phyloP scores from a whole-genome alignment of 2,329 filamentous ascomycete genomes.

The Penicillium sp. region DNA sequence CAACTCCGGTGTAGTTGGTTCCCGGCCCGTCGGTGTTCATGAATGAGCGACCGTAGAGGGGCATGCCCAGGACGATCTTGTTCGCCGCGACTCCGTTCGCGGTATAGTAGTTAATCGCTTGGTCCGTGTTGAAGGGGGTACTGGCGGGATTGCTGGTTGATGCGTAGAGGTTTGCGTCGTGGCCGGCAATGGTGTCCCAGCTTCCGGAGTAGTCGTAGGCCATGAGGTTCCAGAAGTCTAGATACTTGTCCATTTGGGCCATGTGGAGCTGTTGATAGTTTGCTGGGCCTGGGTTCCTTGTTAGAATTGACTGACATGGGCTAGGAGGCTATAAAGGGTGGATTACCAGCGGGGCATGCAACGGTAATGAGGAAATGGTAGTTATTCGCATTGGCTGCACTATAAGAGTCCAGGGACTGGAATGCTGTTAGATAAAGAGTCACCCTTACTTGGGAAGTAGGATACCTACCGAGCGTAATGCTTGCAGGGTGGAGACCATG shows the following conservation, averaged over 20 bases:
- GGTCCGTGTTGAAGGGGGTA: slow-evolving; percentile 77
- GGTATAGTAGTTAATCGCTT: slow-evolving; percentile 72
- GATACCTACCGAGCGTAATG: slow-evolving; percentile 32
- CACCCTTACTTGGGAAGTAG: background rate
- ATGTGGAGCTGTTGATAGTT: slow-evolving; percentile 50
- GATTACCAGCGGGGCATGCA: slow-evolving; percentile 47
- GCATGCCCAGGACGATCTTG: slow-evolving; percentile 90
- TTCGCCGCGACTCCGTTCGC: slow-evolving; percentile 61
- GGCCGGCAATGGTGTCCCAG: slow-evolving; percentile 72
- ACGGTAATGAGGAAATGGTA: slow-evolving; percentile 51
- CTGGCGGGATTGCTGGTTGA: slow-evolving; percentile 58
- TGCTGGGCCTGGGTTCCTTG: slow-evolving; percentile 35
- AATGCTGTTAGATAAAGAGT: background rate
- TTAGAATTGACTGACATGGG: background rate
- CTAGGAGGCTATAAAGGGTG: background rate
- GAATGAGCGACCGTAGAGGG: slow-evolving; percentile 87
- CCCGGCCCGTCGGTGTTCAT: slow-evolving; percentile 76
- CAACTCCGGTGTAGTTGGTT: slow-evolving; percentile 68
- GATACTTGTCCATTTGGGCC: slow-evolving; percentile 48
- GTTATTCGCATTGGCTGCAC: slow-evolving; percentile 38
- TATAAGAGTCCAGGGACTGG: slow-evolving; percentile 47
- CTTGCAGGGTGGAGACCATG: slow-evolving; percentile 38
- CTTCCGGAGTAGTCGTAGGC: slow-evolving; percentile 84
- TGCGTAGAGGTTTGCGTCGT: slow-evolving; percentile 77
- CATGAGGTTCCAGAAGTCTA: slow-evolving; percentile 66